phyloP scores from a whole-genome alignment of 768 basidiomycete species.

The Pleurotus platypus region DNA sequence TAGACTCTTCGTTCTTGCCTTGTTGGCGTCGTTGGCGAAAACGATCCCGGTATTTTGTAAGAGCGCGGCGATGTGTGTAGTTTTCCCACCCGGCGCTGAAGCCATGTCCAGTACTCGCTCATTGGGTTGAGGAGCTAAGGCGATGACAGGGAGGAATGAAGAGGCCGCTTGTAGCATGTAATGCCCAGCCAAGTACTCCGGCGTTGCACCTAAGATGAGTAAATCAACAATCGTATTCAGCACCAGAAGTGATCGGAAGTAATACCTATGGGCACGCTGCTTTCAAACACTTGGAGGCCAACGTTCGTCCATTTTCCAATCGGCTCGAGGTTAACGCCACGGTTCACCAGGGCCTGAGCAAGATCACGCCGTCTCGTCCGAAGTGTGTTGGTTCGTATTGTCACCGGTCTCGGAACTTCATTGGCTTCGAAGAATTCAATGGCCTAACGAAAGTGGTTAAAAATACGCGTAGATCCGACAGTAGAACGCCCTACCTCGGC shows the following conservation, averaged over 20 bases:
- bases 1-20: slow-evolving; percentile 90
- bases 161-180: slow-evolving; percentile 99
- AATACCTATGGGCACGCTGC: slow-evolving; percentile 86
- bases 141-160: slow-evolving; percentile 98
- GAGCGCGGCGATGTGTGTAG: slow-evolving; percentile 95
- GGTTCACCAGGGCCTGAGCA: slow-evolving; percentile 89
- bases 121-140: slow-evolving; percentile 86
- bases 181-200: slow-evolving; percentile 97
- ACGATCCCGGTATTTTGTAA: slow-evolving; percentile 97
- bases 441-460: slow-evolving; percentile 48
- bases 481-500: slow-evolving; percentile 61
- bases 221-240: neutral
- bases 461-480: neutral
- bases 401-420: slow-evolving; percentile 92
- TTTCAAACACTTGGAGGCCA: slow-evolving; percentile 97
- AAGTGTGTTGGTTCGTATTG: slow-evolving; percentile 96
- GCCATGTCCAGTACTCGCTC: slow-evolving; percentile 98
- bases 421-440: slow-evolving; percentile 99
- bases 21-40: slow-evolving; percentile 96
- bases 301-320: slow-evolving; percentile 99
- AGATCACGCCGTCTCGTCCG: slow-evolving; percentile 91
- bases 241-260: neutral
- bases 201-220: slow-evolving; percentile 70
- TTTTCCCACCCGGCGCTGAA: slow-evolving; percentile 96
- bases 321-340: slow-evolving; percentile 96